Evolutionary conservation across 2,329 filamentous ascomycete species (phyloP), one percentile per base, ranked within the genome.

Genomic region (Penicillium paneum): DNA sequence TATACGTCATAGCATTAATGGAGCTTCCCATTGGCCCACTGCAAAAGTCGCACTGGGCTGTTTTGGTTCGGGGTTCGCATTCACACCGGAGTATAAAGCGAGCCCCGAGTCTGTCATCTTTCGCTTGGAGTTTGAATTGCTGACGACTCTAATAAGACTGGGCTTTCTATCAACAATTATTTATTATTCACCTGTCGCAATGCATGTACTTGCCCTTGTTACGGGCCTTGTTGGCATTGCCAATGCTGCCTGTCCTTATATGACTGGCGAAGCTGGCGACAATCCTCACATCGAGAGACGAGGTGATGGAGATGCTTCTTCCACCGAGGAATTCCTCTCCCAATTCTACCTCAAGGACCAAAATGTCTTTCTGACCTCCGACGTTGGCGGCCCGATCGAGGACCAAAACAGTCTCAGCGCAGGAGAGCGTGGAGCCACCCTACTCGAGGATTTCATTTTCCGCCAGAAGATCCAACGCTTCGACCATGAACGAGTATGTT

Each of bases 381-480:
- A 90, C 65, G 83, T 83, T 24, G 88, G 87, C 11, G 85, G 83
- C 0, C 86, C 86, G 0, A 85, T 90, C 38, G 77, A 78, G 43
- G 87, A 90, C 29, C 85, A 88, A 64, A 77, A 81, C 58, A 88
- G 84, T 63, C 72, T 90, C 35, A 86, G 79, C 63, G 86, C 81
- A n/a, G 88, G 88, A 2, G 78, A 81, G 8, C 78, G 86, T 41
- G 88, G 88, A 1, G 81, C 87, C 1, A 86, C 85, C 0, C 74
- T 90, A 19, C 74, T 91, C 0, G 88, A 90, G 64, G 88, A 90
- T 67, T 89, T 87, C 47, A 84, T 87, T 59, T 86, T 88, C 67
- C 80, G 87, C 31, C 86, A 90, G 64, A 90, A 88, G 74, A 86
- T 88, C 39, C 83, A 83, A 44, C 83, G 81, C 50, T 89, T 89